Base-by-base conservation (phyloP, 192 early-diverging fungal species). In the Linnemannia zychae region DNA sequence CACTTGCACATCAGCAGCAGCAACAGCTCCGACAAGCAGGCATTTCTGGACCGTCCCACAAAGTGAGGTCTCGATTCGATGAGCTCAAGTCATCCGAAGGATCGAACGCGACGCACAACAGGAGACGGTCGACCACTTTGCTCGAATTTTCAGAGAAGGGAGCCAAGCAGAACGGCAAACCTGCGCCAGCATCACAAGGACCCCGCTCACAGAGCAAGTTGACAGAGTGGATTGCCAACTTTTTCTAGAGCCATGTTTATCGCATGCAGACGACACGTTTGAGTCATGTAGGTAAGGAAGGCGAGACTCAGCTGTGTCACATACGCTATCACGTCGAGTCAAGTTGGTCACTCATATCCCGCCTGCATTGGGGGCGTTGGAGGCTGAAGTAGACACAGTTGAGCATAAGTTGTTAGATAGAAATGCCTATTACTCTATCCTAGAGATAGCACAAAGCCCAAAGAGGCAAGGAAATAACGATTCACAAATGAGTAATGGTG, bases 181-280 rank as follows among this genome's bases (percentile, higher is more conserved):
- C 76, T 22, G 81, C 76, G 17, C 81, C 70, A 33, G 52, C 76
- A 6, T 73, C 75, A 2, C 71, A 76, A 28, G 81, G 81, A 3
- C 81, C 76, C 4, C 71, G 81, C 37, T 46, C 71, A 2, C 76
- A 83, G 12, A 83, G 81, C 60, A 71, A 72, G 67, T 40, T 83
- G 65, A 69, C 76, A 15, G 76, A 78, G 52, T 83, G 81, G 81
- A 83, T 83, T 15, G 76, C 81, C 70, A 83, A 83, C 76, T 83
- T 83, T 70, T 78, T 83, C 69, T 83, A 78, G 38, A 72, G 15
- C 17, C n/a, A 46, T 24, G 57, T 44, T 44, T 44, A 44, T 44
- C 40, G 40, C 40, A 44, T 44, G 40, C 40, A 44, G 9, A 9
- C 40, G 40, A 44, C 9, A 44, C 40, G 40, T 44, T 44, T 44